Conservation (phyloP, 2,329 filamentous ascomycete species). For the Pestalotiopsis sp. region DNA sequence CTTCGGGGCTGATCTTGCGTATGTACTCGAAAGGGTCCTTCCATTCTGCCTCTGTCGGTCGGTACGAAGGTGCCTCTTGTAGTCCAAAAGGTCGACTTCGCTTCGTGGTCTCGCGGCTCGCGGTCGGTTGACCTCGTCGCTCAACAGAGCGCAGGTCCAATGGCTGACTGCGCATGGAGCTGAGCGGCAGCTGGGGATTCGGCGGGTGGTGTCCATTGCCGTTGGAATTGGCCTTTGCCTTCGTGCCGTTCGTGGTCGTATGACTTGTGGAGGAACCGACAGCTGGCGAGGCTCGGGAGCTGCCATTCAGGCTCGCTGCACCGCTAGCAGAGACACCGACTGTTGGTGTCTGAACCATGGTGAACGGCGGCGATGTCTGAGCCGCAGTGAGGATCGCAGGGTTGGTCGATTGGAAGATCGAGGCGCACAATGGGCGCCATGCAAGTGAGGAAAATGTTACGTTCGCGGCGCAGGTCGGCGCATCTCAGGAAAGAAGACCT, state of each 20-base stretch:
- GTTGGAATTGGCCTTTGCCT: constrained; percentile 51
- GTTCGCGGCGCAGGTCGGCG: constrained; percentile 10
- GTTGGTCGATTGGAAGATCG: constrained; percentile 15
- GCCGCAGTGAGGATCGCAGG: background rate
- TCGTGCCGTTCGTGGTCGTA: constrained; percentile 34
- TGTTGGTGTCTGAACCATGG: constrained; percentile 8
- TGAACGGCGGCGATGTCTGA: background rate
- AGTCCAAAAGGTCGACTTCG: constrained; percentile 80
- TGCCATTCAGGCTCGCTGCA: constrained; percentile 46
- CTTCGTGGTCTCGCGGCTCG: constrained; percentile 74
- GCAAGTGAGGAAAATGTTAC: constrained; percentile 3
- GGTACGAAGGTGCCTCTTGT: constrained; percentile 86
- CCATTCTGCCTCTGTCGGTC: constrained; percentile 91
- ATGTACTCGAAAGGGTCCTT: constrained; percentile 93
- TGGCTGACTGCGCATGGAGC: constrained; percentile 58
- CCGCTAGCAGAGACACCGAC: constrained; percentile 23
- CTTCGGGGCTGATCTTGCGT: constrained; percentile 85
- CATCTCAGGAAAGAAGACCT: background rate
- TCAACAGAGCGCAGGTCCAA: constrained; percentile 90
- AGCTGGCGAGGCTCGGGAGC: constrained; percentile 53
- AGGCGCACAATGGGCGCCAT: constrained; percentile 1
- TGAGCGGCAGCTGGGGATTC: constrained; percentile 53
- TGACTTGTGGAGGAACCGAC: constrained; percentile 35
- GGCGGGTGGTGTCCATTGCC: constrained; percentile 53
- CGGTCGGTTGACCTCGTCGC: constrained; percentile 79